Percentiles rank a stretch among this genome's conserved stretches.
phyloP scores from a whole-genome alignment of 2,329 filamentous ascomycete species.

The Neofusicoccum sp. region DNA sequence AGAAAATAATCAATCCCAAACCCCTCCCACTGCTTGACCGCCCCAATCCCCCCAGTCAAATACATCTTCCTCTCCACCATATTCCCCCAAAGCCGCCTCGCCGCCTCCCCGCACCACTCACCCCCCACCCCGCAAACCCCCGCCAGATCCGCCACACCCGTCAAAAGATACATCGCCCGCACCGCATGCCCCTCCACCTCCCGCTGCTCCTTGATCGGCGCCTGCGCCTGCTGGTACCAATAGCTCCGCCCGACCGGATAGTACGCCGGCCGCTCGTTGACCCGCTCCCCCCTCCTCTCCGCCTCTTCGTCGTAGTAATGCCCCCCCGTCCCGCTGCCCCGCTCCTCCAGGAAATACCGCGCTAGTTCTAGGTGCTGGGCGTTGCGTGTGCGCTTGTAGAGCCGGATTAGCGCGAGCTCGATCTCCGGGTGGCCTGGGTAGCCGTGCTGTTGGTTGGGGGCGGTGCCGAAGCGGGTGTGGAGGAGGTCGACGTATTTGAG shows the following conservation, averaged over 20 bases:
- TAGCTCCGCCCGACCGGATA: constrained; percentile 45
- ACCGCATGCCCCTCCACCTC: constrained; percentile 61
- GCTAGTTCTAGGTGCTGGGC: constrained; percentile 48
- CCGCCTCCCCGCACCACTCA: constrained; percentile 37
- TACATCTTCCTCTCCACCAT: constrained; percentile 64
- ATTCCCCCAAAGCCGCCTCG: constrained; percentile 56
- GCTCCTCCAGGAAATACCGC: constrained; percentile 57
- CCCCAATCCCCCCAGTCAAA: constrained; percentile 60
- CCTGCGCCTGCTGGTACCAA: constrained; percentile 58
- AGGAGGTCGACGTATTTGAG: constrained; percentile 56
- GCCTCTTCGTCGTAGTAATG: constrained; percentile 58
- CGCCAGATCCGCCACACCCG: constrained; percentile 56
- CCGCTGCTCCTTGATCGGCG: constrained; percentile 53
- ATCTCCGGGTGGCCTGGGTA: constrained; percentile 62
- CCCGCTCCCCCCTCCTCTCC: constrained; percentile 49
- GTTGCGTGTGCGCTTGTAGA: constrained; percentile 43
- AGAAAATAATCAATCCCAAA: constrained; percentile 61
- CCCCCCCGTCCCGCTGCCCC: constrained; percentile 53
- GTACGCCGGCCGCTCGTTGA: constrained; percentile 48
- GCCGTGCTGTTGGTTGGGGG: constrained; percentile 51
- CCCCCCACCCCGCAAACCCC: constrained; percentile 35
- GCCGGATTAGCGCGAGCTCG: constrained; percentile 49
- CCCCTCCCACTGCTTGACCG: constrained; percentile 58
- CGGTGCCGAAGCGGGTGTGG: constrained; percentile 52
- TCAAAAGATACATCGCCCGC: constrained; percentile 60